Percentiles rank a stretch among this genome's conserved stretches.
These are phyloP conservation scores for Cercospora citrullina DNA, from an alignment of 2,329 filamentous ascomycete genomes.

Conservation along the genomic window DNA sequence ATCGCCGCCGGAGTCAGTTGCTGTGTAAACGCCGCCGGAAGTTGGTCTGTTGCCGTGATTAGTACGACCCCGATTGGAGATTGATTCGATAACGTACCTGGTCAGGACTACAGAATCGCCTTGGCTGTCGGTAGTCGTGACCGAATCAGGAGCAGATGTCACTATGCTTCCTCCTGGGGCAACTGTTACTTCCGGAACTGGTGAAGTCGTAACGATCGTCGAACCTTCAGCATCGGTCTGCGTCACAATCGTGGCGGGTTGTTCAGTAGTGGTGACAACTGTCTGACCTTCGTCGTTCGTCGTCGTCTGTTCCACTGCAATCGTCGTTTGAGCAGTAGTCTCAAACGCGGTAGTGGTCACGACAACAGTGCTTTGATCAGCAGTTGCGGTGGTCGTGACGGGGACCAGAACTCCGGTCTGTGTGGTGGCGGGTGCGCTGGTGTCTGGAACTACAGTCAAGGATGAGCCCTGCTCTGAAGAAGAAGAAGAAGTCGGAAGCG, in stretches of 20 bases:
- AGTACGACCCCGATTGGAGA: not conserved
- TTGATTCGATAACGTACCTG: slow-evolving; percentile 7
- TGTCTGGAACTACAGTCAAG: slow-evolving; percentile 22
- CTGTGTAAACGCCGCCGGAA: slow-evolving; percentile 46
- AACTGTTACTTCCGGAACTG: slow-evolving; percentile 40
- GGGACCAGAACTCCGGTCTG: slow-evolving; percentile 43
- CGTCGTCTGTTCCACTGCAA: slow-evolving; percentile 35
- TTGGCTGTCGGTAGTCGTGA: slow-evolving; percentile 43
- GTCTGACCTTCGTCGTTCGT: slow-evolving; percentile 35
- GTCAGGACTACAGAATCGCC: slow-evolving; percentile 43
- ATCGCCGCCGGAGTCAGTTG: slow-evolving; percentile 43
- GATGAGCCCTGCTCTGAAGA: slow-evolving; percentile 26
- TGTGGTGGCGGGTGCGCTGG: slow-evolving; percentile 27
- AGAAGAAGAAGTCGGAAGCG: slow-evolving; percentile 18
- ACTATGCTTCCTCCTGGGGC: slow-evolving; percentile 43
- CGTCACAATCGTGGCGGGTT: slow-evolving; percentile 43
- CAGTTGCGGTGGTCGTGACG: slow-evolving; percentile 42
- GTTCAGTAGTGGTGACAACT: slow-evolving; percentile 41
- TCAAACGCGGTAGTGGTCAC: slow-evolving; percentile 44
- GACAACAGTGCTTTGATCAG: slow-evolving; percentile 41
- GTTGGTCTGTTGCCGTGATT: slow-evolving; percentile 16
- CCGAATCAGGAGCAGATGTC: slow-evolving; percentile 36
- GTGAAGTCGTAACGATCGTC: slow-evolving; percentile 42
- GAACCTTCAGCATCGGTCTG: slow-evolving; percentile 44
- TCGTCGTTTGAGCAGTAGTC: slow-evolving; percentile 34